Evolutionary conservation across 805 yeast species (phyloP).

Genomic region (Debaryomyces castellii): DNA sequence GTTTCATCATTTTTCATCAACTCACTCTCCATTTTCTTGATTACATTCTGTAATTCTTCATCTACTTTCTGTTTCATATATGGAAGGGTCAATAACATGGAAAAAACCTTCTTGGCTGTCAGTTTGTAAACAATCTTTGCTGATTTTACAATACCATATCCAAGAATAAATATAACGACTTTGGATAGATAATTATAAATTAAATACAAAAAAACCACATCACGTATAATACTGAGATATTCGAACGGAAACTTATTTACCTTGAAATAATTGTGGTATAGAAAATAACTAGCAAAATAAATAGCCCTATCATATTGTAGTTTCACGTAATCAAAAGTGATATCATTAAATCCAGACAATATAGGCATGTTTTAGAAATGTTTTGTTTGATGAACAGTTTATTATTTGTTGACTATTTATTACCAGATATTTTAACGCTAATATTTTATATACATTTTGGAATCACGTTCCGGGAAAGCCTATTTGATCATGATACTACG

Average conservation of each 20-base stretch:
- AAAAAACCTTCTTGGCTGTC: conserved; percentile 23
- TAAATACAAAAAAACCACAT: conserved; percentile 17
- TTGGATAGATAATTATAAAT: conserved; percentile 9
- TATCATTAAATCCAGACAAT: not conserved
- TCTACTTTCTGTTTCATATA: conserved; percentile 56
- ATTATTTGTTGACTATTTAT: no score
- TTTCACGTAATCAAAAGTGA: not conserved
- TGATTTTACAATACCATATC: conserved; percentile 43
- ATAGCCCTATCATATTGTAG: not conserved
- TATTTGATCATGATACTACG: not conserved
- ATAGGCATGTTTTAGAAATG: not conserved
- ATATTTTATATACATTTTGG: not conserved
- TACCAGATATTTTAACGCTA: not conserved
- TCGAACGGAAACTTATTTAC: conserved; percentile 9
- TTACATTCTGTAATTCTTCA: conserved; percentile 51
- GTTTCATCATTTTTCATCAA: conserved; percentile 55
- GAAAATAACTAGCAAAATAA: no score
- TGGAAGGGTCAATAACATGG: conserved; percentile 46
- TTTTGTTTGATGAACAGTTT: no score
- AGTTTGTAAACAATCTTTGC: conserved; percentile 12
- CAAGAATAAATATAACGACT: conserved; percentile 17
- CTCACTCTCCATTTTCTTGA: conserved; percentile 50
- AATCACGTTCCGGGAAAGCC: not conserved
- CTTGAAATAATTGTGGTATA: conserved; percentile 1
- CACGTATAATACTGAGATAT: conserved; percentile 16